phyloP scores from a whole-genome alignment of 2,329 filamentous ascomycete species.

The Huntiella savannae region DNA sequence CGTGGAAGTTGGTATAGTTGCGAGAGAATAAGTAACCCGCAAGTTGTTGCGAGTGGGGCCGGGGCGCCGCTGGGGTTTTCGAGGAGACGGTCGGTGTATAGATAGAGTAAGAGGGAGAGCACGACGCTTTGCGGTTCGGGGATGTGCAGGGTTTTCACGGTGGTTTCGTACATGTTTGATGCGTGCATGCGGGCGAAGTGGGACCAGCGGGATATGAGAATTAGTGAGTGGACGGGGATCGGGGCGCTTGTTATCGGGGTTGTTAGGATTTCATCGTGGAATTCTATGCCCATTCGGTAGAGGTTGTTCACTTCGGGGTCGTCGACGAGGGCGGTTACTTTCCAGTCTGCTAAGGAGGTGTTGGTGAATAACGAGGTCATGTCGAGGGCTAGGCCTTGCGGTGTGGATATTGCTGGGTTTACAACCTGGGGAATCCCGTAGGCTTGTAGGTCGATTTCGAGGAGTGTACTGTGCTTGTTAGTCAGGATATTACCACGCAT shows the following conservation, averaged over 20 bases:
- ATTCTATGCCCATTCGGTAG: conserved; percentile 62
- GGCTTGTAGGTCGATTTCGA: conserved; percentile 79
- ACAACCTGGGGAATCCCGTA: conserved; percentile 61
- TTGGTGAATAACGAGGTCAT: conserved; percentile 35
- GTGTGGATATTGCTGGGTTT: conserved; percentile 24
- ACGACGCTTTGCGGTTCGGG: conserved; percentile 91
- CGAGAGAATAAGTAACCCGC: conserved; percentile 87
- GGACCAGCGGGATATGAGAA: conserved; percentile 87
- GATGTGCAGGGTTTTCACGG: conserved; percentile 94
- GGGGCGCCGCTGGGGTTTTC: conserved; percentile 49
- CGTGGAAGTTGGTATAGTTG: conserved; percentile 97
- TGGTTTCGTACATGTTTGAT: conserved; percentile 92
- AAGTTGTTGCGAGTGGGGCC: conserved; percentile 63
- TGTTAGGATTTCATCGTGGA: conserved; percentile 57
- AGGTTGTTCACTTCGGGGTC: conserved; percentile 63
- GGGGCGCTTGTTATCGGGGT: conserved; percentile 52
- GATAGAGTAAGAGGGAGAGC: conserved; percentile 83
- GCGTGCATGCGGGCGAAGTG: conserved; percentile 87
- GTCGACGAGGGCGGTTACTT: conserved; percentile 46
- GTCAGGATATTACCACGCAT: neutral
- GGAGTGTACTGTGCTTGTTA: conserved; percentile 47
- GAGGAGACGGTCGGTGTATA: conserved; percentile 87
- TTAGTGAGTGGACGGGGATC: conserved; percentile 89
- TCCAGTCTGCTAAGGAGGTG: too few relatives aligned
- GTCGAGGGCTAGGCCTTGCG: conserved; percentile 61